phyloP scores from a whole-genome alignment of 768 basidiomycete species.

The Lactarius sp. region DNA sequence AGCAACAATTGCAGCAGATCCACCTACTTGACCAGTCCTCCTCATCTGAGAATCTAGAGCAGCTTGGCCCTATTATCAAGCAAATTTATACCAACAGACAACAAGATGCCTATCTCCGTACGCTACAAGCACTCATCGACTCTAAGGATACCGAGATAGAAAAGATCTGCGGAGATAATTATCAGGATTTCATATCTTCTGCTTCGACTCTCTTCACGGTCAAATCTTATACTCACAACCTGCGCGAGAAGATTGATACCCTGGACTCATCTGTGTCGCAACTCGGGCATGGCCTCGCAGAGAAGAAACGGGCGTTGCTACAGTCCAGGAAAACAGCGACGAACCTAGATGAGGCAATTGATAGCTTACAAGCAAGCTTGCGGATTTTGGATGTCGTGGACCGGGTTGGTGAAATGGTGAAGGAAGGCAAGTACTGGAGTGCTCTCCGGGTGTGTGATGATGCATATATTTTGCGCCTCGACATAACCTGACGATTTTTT shows the following conservation, averaged over 20 bases:
- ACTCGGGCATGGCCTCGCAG: conserved; percentile 80
- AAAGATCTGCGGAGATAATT: conserved; percentile 91
- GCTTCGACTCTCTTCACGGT: conserved; percentile 96
- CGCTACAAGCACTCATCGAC: conserved; percentile 81
- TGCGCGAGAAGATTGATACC: conserved; percentile 86
- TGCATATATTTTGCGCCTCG: conserved; percentile 26
- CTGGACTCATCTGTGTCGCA: conserved; percentile 86
- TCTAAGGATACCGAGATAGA: conserved; percentile 97
- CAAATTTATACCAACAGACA: conserved; percentile 84
- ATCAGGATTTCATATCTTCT: conserved; percentile 95
- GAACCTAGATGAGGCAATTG: conserved; percentile 95
- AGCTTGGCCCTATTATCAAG: conserved; percentile 91
- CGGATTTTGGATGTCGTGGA: conserved; percentile 90
- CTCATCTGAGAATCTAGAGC: conserved; percentile 90
- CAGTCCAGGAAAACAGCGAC: conserved; percentile 90
- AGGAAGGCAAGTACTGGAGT: conserved; percentile 93
- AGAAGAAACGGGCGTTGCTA: conserved; percentile 88
- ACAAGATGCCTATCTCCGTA: conserved; percentile 85
- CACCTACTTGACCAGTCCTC: conserved; percentile 85
- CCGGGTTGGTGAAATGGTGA: conserved; percentile 89
- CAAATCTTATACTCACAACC: conserved; percentile 91
- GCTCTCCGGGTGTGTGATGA: conserved; percentile 74
- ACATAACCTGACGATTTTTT: conserved; percentile 29
- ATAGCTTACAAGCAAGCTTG: conserved; percentile 88
- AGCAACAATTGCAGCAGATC: conserved; percentile 88